A percentile compares a stretch with the other conserved stretches of the same genome.
These are phyloP conservation scores for Aspergillus avenaceus DNA, from an alignment of 495 filamentous ascomycete genomes.

Conservation along the genomic window DNA sequence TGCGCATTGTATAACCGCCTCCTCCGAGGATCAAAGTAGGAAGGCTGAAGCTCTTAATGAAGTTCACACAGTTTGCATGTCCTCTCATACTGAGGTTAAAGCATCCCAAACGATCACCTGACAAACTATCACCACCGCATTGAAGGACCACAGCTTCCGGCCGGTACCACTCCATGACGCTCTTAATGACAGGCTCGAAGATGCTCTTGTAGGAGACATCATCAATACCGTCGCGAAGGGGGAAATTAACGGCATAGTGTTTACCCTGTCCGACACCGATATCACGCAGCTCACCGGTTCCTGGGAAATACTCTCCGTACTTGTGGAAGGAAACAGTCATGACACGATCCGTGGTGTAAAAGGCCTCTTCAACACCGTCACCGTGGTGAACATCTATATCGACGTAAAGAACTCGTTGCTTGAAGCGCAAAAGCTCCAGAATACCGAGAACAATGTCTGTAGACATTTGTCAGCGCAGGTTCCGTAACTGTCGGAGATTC, in stretches of 20 bases:
- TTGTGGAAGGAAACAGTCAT: constrained; percentile 99
- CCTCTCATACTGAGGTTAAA: constrained; percentile 98
- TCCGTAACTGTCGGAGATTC: neutral
- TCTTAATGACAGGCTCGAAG: constrained; percentile 90
- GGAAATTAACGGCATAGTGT: constrained; percentile 95
- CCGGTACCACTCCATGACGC: constrained; percentile 93
- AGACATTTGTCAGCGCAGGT: constrained; percentile 7
- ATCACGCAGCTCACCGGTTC: constrained; percentile 92
- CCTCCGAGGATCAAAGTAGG: constrained; percentile 91
- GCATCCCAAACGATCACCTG: constrained; percentile 90
- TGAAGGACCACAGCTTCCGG: constrained; percentile 95
- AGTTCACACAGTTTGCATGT: constrained; percentile 96
- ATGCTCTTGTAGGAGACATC: constrained; percentile 89
- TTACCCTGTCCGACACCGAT: constrained; percentile 92
- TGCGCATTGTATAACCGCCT: constrained; percentile 98
- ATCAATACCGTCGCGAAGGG: constrained; percentile 92
- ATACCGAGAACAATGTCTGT: constrained; percentile 95
- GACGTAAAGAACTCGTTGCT: constrained; percentile 91
- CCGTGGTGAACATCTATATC: constrained; percentile 99
- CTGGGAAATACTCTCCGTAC: constrained; percentile 98
- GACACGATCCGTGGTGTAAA: constrained; percentile 95
- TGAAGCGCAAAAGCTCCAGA: constrained; percentile 89
- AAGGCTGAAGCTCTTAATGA: constrained; percentile 85
- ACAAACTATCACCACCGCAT: constrained; percentile 93
- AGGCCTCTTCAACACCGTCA: constrained; percentile 96